Evolutionary conservation across 202 grass and related monocot genomes (phyloP), one percentile per base, ranked within the genome.

Genomic region (Schoenoplectus triqueter): DNA sequence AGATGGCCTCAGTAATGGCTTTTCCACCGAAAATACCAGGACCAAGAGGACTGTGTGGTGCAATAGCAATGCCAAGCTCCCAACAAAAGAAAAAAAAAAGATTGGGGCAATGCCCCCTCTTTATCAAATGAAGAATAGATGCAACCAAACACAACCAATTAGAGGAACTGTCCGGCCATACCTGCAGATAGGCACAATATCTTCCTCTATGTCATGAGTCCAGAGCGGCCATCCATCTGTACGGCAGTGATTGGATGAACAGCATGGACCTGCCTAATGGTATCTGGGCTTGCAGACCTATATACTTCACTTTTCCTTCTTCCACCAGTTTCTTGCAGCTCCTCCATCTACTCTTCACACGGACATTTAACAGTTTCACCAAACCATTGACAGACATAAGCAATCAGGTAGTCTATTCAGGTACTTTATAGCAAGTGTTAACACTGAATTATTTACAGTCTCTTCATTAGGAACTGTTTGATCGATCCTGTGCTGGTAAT

Each of bases 181-280:
- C 95, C 89, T 91, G 95, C 95, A 97, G 21, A 94, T 64, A 52
- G 92, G 91, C 42, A 95, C 86, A 67, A 95, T 91, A 39, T 90
- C 86, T 63, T 93, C 92, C 77, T 97, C 95, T 85, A 95, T 90
- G 50, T 93, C 92, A 73, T 89, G 88, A 55, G 95, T 93, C 92
- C 91, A 95, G 8, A 95, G 69, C 45, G 92, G 95, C 88, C 89
- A 98, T 93, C 92, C 31, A 97, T 88, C 80, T 97, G 91, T 41
- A 95, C 85, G 0, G 89, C 89, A 20, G 84, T 92, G 72, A 97
- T 85, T 5, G 95, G 92, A 89, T 97, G 91, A 87, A 95, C 86
- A 61, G 86, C 88, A 42, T 97, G 92, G 14, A 91, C 92, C 50
- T 88, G 75, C 56, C 84, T 91, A 68, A 95, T 95, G 2, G 92